These are phyloP conservation scores for Nadsonia commutata DNA, from an alignment of 1,139 yeast species.

Conservation along the genomic window DNA sequence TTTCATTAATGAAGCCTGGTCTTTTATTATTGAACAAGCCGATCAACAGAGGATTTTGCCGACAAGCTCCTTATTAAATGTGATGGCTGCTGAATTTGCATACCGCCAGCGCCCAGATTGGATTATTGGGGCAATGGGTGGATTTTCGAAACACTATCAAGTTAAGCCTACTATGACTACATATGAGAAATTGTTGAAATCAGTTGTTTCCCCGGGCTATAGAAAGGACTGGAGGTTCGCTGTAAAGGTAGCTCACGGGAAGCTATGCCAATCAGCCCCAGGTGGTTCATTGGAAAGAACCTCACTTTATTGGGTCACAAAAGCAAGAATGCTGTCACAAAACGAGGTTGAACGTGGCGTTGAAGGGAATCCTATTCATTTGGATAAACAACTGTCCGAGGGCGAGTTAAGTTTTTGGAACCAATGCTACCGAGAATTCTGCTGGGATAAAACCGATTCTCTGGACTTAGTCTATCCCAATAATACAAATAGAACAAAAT, in stretches of 20 bases:
- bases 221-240: constrained; percentile 1
- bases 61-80: neutral
- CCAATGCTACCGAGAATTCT: neutral
- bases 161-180: neutral
- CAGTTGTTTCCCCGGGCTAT: neutral
- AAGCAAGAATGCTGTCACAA: neutral
- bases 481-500: neutral
- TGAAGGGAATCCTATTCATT: neutral
- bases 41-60: neutral
- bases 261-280: neutral
- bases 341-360: neutral
- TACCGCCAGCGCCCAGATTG: neutral
- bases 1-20: neutral
- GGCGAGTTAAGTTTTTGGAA: neutral
- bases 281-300: neutral
- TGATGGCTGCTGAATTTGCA: neutral
- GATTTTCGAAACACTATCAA: neutral
- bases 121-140: neutral
- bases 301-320: neutral
- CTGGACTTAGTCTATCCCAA: neutral
- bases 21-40: neutral
- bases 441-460: neutral
- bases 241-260: neutral
- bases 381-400: neutral
- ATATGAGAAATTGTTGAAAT: neutral